Evolutionary conservation across 768 basidiomycete genomes (phyloP).

Genomic region (Suillus spraguei): DNA sequence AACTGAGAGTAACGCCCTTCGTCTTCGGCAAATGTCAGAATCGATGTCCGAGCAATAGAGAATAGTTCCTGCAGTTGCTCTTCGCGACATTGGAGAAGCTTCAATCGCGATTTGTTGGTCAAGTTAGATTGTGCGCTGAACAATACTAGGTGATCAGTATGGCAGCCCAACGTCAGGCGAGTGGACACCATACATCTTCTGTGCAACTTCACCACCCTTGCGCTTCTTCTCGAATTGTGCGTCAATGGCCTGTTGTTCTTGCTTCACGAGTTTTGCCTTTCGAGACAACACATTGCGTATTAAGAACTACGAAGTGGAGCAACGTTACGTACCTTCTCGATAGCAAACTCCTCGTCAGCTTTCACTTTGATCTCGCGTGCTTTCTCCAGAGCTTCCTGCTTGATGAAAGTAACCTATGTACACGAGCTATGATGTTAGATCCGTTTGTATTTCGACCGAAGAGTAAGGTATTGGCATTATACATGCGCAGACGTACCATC

Average conservation of each 20-base stretch:
- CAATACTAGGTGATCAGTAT: neutral
- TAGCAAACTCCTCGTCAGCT: constrained; percentile 98
- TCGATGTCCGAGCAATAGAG: constrained; percentile 61
- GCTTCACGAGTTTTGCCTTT: constrained; percentile 96
- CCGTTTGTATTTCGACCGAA: constrained; percentile 10
- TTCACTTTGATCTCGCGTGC: constrained; percentile 96
- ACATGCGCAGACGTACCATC: constrained; percentile 66
- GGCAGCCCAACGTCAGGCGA: neutral
- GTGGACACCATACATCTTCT: constrained; percentile 80
- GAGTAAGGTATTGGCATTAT: constrained; percentile 10
- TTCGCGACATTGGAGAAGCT: constrained; percentile 87
- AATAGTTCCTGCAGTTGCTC: constrained; percentile 93
- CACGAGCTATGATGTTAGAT: constrained; percentile 11
- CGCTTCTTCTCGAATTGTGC: constrained; percentile 93
- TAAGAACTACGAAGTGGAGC: neutral
- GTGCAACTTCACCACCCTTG: constrained; percentile 90
- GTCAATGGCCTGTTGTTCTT: constrained; percentile 94
- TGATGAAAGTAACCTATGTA: constrained; percentile 92
- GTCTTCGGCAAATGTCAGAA: constrained; percentile 64
- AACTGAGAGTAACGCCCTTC: constrained; percentile 77
- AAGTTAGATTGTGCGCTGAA: constrained; percentile 90
- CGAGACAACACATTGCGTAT: neutral
- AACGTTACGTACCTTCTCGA: constrained; percentile 76
- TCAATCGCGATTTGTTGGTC: constrained; percentile 94
- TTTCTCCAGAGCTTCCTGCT: constrained; percentile 97